Conservation (phyloP, 1,284 basidiomycete species). For the Leccinum fallax region DNA sequence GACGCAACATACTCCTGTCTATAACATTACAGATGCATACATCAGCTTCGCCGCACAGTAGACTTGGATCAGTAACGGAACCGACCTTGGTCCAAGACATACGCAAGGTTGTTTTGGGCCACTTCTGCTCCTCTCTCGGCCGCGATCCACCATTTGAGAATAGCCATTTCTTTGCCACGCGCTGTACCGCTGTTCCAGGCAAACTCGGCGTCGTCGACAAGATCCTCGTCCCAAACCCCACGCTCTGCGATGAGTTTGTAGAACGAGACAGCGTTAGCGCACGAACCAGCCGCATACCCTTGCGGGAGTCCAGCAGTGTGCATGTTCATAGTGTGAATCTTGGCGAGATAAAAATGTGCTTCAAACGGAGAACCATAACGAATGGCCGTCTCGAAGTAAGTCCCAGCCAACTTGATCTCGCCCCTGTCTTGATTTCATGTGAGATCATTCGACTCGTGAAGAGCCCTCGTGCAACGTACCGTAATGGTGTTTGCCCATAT, state of each 20-base stretch:
- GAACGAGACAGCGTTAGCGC: conserved; percentile 85
- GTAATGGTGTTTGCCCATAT: conserved; percentile 85
- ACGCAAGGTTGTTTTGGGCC: conserved; percentile 96
- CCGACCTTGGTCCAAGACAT: conserved; percentile 86
- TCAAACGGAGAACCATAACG: conserved; percentile 89
- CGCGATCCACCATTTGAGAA: conserved; percentile 92
- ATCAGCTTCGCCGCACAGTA: background rate
- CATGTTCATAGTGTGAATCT: conserved; percentile 67
- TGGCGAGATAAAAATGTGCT: conserved; percentile 88
- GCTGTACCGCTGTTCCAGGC: conserved; percentile 77
- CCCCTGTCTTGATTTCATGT: conserved; percentile 51
- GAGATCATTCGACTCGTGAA: conserved; percentile 9
- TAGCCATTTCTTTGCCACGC: conserved; percentile 67
- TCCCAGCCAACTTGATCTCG: conserved; percentile 63
- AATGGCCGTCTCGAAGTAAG: conserved; percentile 81
- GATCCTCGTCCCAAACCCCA: conserved; percentile 85
- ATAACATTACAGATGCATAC: background rate
- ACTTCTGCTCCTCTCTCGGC: conserved; percentile 92
- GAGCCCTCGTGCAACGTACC: conserved; percentile 47
- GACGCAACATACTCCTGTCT: conserved; percentile 77
- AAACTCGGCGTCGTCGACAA: conserved; percentile 81
- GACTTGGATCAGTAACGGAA: conserved; percentile 6
- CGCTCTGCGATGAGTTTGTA: conserved; percentile 89
- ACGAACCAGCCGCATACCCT: conserved; percentile 64
- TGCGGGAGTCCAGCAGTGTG: conserved; percentile 43